Evolutionary conservation across 768 basidiomycete species (phyloP).

Genomic region (Hebeloma cylindrosporum): DNA sequence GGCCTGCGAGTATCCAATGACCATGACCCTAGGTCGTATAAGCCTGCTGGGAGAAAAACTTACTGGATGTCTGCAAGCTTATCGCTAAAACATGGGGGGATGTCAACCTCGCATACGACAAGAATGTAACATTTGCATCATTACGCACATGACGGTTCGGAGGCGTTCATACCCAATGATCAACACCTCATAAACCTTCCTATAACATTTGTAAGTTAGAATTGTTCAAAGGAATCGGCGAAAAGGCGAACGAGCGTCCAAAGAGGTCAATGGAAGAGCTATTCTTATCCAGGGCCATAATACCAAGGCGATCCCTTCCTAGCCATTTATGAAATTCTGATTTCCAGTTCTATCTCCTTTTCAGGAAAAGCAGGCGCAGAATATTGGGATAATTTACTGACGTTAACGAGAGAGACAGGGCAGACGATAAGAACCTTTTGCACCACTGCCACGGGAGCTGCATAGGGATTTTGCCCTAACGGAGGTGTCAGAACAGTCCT

Average conservation of each 20-base stretch:
- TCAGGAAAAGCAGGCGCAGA: slow-evolving; percentile 10
- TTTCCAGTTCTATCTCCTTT: slow-evolving; percentile 77
- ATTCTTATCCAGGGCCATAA: slow-evolving; percentile 47
- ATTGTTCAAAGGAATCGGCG: background rate
- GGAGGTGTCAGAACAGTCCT: background rate
- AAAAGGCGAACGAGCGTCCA: slow-evolving; percentile 57
- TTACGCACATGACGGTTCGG: slow-evolving; percentile 72
- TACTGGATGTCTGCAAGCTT: slow-evolving; percentile 28
- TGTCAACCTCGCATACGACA: background rate
- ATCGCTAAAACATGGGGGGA: slow-evolving; percentile 15
- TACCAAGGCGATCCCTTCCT: slow-evolving; percentile 49
- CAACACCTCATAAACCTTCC: slow-evolving; percentile 79
- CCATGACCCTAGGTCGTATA: background rate
- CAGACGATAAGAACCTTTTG: slow-evolving; percentile 91
- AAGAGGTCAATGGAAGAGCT: slow-evolving; percentile 64
- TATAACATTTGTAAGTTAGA: slow-evolving; percentile 30
- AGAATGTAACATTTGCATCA: background rate
- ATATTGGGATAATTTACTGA: slow-evolving; percentile 32
- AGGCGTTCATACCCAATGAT: slow-evolving; percentile 95
- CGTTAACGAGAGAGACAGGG: slow-evolving; percentile 86
- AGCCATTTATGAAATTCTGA: slow-evolving; percentile 95
- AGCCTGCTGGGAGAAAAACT: slow-evolving; percentile 8
- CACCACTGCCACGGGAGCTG: slow-evolving; percentile 50
- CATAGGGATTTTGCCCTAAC: slow-evolving; percentile 83
- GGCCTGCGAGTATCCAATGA: slow-evolving; percentile 49